phyloP scores from a whole-genome alignment of 2,329 filamentous ascomycete genomes.

The Fusarium coicis region DNA sequence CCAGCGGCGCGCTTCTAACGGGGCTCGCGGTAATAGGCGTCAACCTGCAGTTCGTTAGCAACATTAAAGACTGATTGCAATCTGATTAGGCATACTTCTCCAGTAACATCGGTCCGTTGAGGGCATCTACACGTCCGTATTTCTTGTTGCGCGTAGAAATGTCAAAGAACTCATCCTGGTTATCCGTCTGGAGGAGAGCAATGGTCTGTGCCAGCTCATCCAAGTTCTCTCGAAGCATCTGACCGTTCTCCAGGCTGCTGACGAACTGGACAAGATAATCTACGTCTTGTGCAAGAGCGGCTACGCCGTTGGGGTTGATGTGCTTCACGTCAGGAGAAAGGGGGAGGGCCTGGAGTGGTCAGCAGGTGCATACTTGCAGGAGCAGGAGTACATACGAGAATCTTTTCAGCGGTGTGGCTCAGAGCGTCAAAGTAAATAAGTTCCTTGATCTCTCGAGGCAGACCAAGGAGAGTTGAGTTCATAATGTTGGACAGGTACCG shows the following conservation, averaged over 20 bases:
- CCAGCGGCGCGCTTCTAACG: constrained; percentile 70
- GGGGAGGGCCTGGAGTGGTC: constrained; percentile 70
- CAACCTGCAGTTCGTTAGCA: constrained; percentile 60
- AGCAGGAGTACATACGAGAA: constrained; percentile 67
- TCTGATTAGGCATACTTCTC: constrained; percentile 76
- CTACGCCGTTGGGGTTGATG: constrained; percentile 89
- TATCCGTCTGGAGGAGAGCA: constrained; percentile 85
- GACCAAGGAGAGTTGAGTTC: constrained; percentile 89
- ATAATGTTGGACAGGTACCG: constrained; percentile 95
- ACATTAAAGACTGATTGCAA: neutral
- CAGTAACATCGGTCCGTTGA: constrained; percentile 88
- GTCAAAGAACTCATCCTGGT: constrained; percentile 97
- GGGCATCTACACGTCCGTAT: constrained; percentile 90
- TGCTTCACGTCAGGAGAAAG: constrained; percentile 81
- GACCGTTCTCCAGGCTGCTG: constrained; percentile 81
- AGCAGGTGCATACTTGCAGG: constrained; percentile 1
- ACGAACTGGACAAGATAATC: constrained; percentile 88
- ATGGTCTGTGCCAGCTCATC: constrained; percentile 96
- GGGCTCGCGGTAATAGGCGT: constrained; percentile 71
- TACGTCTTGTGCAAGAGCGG: constrained; percentile 84
- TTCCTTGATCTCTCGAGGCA: constrained; percentile 97
- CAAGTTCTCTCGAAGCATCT: constrained; percentile 87
- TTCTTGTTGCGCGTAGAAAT: constrained; percentile 90
- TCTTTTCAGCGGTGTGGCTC: constrained; percentile 87
- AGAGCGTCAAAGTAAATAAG: constrained; percentile 98